Conservation (phyloP, 768 basidiomycete genomes). For the Amylocystis lapponica region DNA sequence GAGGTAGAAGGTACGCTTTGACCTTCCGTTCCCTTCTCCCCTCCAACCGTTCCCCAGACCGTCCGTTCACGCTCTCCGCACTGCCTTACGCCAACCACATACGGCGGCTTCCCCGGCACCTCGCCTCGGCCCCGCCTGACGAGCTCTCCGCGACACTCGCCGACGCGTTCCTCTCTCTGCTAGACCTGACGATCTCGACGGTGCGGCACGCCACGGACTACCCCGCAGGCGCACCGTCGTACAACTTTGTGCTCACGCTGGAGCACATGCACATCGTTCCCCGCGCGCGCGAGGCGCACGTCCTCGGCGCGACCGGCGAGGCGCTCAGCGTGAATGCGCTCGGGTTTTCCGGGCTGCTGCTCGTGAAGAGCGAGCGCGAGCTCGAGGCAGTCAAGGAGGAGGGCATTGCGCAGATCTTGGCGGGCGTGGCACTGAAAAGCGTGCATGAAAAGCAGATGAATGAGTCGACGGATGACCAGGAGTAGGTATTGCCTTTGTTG, state of each 20-base stretch:
- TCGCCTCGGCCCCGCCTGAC: conserved; percentile 31
- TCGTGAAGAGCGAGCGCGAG: conserved; percentile 80
- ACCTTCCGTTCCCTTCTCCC: conserved; percentile 1
- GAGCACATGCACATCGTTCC: conserved; percentile 88
- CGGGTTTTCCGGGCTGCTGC: conserved; percentile 85
- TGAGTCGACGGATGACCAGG: neutral
- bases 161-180: conserved; percentile 59
- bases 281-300: conserved; percentile 57
- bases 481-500: neutral
- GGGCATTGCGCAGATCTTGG: conserved; percentile 57
- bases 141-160: conserved; percentile 50
- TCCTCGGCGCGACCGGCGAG: conserved; percentile 46
- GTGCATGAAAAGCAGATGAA: conserved; percentile 60
- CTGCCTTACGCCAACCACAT: conserved; percentile 83
- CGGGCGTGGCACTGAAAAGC: conserved; percentile 57
- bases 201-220: conserved; percentile 62
- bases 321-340: conserved; percentile 75
- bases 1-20: conserved; percentile 48
- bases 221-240: conserved; percentile 63
- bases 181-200: conserved; percentile 73
- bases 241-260: conserved; percentile 76
- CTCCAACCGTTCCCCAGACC: conserved; percentile 38
- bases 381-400: conserved; percentile 61
- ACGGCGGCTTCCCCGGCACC: conserved; percentile 49
- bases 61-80: conserved; percentile 60